Conservation (phyloP, 1,284 basidiomycete species). For the Serendipita sp. region DNA sequence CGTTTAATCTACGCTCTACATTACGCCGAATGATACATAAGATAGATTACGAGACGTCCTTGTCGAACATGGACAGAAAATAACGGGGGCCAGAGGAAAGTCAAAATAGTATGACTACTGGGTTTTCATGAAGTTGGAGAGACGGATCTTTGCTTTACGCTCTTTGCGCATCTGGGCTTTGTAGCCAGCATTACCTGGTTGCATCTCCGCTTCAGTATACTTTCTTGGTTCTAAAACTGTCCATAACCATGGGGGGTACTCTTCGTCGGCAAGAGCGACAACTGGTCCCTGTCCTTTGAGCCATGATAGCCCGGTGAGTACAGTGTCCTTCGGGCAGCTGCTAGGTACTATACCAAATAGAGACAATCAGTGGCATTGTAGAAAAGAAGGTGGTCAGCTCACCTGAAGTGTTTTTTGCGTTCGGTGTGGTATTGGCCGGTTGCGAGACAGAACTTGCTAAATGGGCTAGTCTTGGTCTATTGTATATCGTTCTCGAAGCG, state of each 20-base stretch:
- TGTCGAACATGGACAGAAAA: not conserved
- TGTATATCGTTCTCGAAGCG: not conserved
- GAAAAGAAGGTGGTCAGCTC: no score
- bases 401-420: not conserved
- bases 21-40: no score
- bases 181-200: slow-evolving; percentile 54
- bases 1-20: no score
- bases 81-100: not conserved
- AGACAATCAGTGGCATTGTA: no score
- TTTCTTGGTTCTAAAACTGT: slow-evolving; percentile 41
- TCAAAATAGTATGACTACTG: slow-evolving; percentile 27
- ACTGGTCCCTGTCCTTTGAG: slow-evolving; percentile 74
- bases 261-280: slow-evolving; percentile 64
- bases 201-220: slow-evolving; percentile 17
- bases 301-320: slow-evolving; percentile 65
- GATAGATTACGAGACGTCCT: no score
- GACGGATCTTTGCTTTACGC: slow-evolving; percentile 53
- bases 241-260: slow-evolving; percentile 89
- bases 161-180: slow-evolving; percentile 42
- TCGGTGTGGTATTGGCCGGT: not conserved
- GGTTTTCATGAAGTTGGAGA: slow-evolving; percentile 64
- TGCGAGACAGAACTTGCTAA: not conserved
- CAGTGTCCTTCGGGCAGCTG: slow-evolving; percentile 54
- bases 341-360: not conserved
- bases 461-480: not conserved